A percentile compares a stretch with the other conserved stretches of the same genome.
phyloP scores from a whole-genome alignment of 257 asterid species.

The Solanum clarkiae region DNA sequence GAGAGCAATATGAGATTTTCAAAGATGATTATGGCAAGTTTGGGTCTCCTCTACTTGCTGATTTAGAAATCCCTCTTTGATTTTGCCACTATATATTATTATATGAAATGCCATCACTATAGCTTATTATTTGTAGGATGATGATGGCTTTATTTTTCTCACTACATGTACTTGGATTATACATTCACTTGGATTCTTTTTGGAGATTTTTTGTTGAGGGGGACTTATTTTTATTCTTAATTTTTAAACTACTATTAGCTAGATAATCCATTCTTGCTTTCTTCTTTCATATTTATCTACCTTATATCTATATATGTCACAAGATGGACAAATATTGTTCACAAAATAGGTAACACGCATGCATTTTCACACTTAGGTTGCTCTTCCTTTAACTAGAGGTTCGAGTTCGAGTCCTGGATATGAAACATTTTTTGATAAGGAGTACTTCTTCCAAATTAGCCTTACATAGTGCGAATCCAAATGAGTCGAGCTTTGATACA shows the following conservation, averaged over 20 bases:
- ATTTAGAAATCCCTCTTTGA: slow-evolving; percentile 10
- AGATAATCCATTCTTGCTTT: background rate
- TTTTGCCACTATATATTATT: background rate
- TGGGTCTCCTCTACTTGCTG: slow-evolving; percentile 21
- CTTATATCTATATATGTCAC: background rate
- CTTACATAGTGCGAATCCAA: no score
- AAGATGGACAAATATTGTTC: background rate
- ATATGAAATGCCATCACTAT: slow-evolving; percentile 10
- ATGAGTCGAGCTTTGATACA: no score
- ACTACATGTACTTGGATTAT: slow-evolving; percentile 12
- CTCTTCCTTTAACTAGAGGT: no score
- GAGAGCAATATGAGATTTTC: slow-evolving; percentile 6
- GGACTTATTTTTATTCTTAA: slow-evolving; percentile 7
- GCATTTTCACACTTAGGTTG: no score
- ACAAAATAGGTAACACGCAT: background rate
- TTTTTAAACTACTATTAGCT: background rate
- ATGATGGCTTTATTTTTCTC: slow-evolving; percentile 5
- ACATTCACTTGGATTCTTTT: slow-evolving; percentile 56
- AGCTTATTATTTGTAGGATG: slow-evolving; percentile 3
- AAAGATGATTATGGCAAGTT: slow-evolving; percentile 24
- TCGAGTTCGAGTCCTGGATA: no score
- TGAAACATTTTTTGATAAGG: no score
- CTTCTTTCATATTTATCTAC: background rate
- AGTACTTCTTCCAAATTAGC: no score
- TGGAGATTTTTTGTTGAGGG: slow-evolving; percentile 21